Evolutionary conservation across 2,329 filamentous ascomycete genomes (phyloP), one percentile per base, ranked within the genome.

Genomic region (Cladosporium sp.): DNA sequence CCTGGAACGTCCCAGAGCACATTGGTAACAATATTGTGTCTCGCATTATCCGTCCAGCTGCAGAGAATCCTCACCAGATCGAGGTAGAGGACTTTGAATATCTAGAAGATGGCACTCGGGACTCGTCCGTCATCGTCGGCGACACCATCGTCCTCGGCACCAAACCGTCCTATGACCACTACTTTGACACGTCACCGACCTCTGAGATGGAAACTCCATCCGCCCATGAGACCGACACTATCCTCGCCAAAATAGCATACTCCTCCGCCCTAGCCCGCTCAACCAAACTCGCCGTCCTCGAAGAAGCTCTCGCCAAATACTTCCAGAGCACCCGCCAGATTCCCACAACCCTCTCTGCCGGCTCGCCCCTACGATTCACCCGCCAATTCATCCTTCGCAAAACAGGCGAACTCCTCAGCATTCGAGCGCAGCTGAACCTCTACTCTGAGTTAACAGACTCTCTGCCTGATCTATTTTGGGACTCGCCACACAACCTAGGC

Each of bases 381-480:
- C 81, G 91, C 53, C 81, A 82, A 55, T 93, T 96, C 72, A 93
- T 97, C 68, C 80, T 97, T 24, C 87, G 90, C 64, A 96, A 97
- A 75, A 97, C 94, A 0, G 94, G 94, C 60, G 91, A 97, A 73
- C 81, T 99, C 6, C 83, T 97, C 17, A 88, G 87, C 67, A 85
- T 97, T 52, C 87, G 94, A 47, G 93, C 93, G 0, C 91, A 96
- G 68, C 81, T 99, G 49, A 99, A 99, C 70, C 88, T 97, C 65
- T 97, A 97, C 77, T 96, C 91, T 1, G 94, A 97, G 73, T 83
- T 99, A 34, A 97, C 94, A 0, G 94, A 99, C 75, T 91, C 90
- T 17, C 81, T 97, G 17, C 94, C 94, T 0, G 94, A 99, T 74
- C 85, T 97, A 45, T 97, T 99, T 76, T 99, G 94, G 94, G 94